These are phyloP conservation scores for Ophiostoma angusticollis DNA, from an alignment of 2,329 filamentous ascomycete genomes.

Conservation along the genomic window DNA sequence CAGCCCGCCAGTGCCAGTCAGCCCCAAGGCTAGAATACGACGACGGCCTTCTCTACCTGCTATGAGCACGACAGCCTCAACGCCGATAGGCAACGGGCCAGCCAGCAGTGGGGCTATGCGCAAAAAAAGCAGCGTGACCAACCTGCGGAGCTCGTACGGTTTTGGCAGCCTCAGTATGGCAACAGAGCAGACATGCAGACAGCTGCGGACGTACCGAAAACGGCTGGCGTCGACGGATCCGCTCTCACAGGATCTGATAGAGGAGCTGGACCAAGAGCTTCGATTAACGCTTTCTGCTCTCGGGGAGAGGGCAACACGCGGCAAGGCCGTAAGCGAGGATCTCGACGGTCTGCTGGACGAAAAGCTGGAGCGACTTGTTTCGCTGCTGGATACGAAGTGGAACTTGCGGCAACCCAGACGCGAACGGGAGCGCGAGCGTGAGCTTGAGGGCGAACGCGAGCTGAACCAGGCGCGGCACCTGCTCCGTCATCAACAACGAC, in stretches of 20 bases:
- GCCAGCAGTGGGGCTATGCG: constrained; percentile 19
- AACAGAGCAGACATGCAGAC: constrained; percentile 51
- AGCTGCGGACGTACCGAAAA: constrained; percentile 48
- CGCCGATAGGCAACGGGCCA: constrained; percentile 14
- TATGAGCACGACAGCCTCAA: constrained; percentile 23
- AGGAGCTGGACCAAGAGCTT: constrained; percentile 52
- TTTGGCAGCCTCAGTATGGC: constrained; percentile 47
- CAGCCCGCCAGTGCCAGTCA: constrained; percentile 33
- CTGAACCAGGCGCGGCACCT: neutral
- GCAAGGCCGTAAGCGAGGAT: constrained; percentile 40
- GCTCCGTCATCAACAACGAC: neutral
- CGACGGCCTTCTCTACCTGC: constrained; percentile 43
- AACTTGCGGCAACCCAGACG: constrained; percentile 22
- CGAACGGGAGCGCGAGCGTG: neutral
- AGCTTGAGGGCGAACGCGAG: neutral
- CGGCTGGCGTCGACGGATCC: constrained; percentile 43
- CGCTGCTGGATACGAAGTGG: constrained; percentile 60
- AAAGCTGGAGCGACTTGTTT: constrained; percentile 60
- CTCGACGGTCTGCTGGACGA: constrained; percentile 57
- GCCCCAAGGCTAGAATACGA: constrained; percentile 31
- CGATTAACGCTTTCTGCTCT: constrained; percentile 49
- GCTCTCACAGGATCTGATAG: constrained; percentile 44
- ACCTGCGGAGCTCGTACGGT: constrained; percentile 19
- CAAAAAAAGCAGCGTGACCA: constrained; percentile 28
- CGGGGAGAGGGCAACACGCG: constrained; percentile 42